A percentile compares a stretch with the other conserved stretches of the same genome.
Evolutionary conservation across 129 eudicot species (phyloP).

Genomic region (Flaveria brownii): DNA sequence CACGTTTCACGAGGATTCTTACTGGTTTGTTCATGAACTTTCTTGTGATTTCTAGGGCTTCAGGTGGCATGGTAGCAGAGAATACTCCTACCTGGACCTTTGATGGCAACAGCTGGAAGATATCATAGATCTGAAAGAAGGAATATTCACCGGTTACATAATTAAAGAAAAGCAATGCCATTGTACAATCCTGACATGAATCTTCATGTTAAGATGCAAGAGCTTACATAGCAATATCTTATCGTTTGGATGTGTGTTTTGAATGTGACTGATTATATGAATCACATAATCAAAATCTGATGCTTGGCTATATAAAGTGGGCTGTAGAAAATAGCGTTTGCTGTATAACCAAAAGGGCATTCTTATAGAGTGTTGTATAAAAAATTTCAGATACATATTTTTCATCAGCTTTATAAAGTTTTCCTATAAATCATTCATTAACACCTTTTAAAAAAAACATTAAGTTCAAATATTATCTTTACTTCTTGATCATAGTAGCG

Average conservation of each 20-base stretch:
- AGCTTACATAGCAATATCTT: neutral
- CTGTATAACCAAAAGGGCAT: neutral
- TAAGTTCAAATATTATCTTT: too few species aligned
- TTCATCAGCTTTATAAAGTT: too few species aligned
- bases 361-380: neutral
- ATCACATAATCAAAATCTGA: neutral
- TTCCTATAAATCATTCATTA: too few species aligned
- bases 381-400: too few species aligned
- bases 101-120: conserved; percentile 55
- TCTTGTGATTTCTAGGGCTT: conserved; percentile 50
- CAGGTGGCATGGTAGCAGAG: conserved; percentile 61
- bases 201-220: neutral
- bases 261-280: neutral
- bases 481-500: too few species aligned
- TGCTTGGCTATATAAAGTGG: neutral
- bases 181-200: neutral
- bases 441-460: too few species aligned
- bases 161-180: neutral
- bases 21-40: conserved; percentile 62
- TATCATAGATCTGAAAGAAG: conserved; percentile 49
- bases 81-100: conserved; percentile 63
- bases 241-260: too few species aligned
- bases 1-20: conserved; percentile 53
- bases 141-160: neutral
- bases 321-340: neutral